phyloP scores from a whole-genome alignment of 108 stramenopile genomes.

The Bacterosira constricta region DNA sequence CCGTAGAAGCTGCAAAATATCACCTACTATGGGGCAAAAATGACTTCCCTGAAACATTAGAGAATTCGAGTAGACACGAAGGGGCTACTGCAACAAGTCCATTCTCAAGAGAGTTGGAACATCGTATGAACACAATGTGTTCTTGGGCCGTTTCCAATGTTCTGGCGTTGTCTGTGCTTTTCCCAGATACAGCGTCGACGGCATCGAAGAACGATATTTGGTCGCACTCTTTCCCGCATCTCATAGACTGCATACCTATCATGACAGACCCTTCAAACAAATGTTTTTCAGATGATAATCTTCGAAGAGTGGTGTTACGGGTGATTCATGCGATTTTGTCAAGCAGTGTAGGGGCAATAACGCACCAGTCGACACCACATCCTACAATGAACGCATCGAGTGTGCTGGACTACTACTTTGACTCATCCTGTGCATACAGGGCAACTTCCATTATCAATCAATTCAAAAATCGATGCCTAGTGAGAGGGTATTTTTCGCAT shows the following conservation, averaged over 20 bases:
- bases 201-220: slow-evolving; percentile 9
- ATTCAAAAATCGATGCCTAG: slow-evolving; percentile 20
- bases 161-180: slow-evolving; percentile 13
- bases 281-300: no score
- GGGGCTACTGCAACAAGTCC: neutral
- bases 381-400: neutral
- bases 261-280: slow-evolving; percentile 3
- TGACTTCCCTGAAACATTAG: neutral
- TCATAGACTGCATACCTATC: slow-evolving; percentile 31
- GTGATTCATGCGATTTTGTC: slow-evolving; percentile 22
- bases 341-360: neutral
- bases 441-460: neutral
- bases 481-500: slow-evolving; percentile 30
- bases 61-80: neutral
- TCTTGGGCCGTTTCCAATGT: slow-evolving; percentile 29
- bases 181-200: slow-evolving; percentile 5
- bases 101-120: slow-evolving; percentile 5
- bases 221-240: slow-evolving; percentile 13
- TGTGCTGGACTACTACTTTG: neutral
- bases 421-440: neutral
- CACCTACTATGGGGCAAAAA: neutral
- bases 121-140: slow-evolving; percentile 12
- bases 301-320: slow-evolving; percentile 25
- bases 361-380: neutral
- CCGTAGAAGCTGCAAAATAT: slow-evolving; percentile 19